These are phyloP conservation scores for Cajanus cajan DNA, from an alignment of 306 rosid genomes.

Conservation along the genomic window DNA sequence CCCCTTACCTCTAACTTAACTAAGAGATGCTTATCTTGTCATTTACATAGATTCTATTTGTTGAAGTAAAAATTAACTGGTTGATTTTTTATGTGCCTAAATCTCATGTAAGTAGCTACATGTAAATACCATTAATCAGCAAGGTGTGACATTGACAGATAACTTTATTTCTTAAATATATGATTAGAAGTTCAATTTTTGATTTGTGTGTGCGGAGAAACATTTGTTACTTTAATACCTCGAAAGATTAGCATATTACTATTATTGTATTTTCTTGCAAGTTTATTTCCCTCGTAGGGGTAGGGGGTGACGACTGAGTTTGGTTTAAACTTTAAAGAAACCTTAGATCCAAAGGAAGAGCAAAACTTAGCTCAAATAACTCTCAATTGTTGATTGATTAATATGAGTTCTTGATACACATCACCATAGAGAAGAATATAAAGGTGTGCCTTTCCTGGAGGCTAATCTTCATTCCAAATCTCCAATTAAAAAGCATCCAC, in stretches of 20 bases:
- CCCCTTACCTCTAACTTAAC: constrained; percentile 33
- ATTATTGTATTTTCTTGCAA: neutral
- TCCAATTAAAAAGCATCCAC: constrained; percentile 29
- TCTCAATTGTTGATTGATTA: constrained; percentile 23
- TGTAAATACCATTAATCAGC: no score
- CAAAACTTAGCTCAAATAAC: constrained; percentile 23
- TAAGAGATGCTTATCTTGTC: neutral
- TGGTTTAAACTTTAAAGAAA: neutral
- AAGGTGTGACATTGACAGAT: no score
- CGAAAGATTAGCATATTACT: no score
- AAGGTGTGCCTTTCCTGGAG: constrained; percentile 47
- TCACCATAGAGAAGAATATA: constrained; percentile 38
- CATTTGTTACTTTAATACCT: no score
- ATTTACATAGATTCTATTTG: neutral
- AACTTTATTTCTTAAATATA: no score
- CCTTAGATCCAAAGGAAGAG: constrained; percentile 32
- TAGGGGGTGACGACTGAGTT: neutral
- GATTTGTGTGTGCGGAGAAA: no score
- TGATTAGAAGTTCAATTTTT: no score
- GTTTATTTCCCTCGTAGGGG: neutral
- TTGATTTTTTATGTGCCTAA: no score
- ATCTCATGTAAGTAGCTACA: no score
- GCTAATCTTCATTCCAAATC: constrained; percentile 37
- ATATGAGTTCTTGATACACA: constrained; percentile 28
- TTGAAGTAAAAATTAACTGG: no score